These are phyloP conservation scores for Sporothrix schenckii DNA, from an alignment of 2,329 filamentous ascomycete genomes.

Conservation along the genomic window DNA sequence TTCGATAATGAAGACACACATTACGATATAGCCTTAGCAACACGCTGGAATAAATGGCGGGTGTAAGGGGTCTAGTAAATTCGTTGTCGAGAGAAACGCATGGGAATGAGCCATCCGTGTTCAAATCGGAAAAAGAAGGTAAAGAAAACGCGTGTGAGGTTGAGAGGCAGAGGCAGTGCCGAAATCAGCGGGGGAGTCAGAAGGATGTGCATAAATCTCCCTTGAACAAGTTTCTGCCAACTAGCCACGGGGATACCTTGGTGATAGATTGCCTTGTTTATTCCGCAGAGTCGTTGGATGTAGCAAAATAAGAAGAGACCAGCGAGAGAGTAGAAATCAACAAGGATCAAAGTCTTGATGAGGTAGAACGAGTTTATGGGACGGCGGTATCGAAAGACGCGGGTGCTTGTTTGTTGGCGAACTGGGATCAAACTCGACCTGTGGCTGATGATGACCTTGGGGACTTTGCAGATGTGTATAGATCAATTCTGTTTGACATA, in stretches of 20 bases:
- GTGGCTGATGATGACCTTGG: neutral
- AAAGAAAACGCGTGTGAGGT: neutral
- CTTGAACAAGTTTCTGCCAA: neutral
- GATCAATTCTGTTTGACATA: neutral
- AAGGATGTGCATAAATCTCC: neutral
- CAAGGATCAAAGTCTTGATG: neutral
- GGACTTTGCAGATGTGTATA: neutral
- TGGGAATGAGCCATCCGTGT: neutral
- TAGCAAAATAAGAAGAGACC: slow-evolving; percentile 23
- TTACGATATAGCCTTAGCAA: too few relatives aligned
- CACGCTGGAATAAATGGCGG: too few relatives aligned
- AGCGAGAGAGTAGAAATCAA: slow-evolving; percentile 12
- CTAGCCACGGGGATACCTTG: neutral
- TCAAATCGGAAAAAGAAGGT: neutral
- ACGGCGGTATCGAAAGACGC: neutral
- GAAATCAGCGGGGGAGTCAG: too few relatives aligned
- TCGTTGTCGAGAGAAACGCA: too few relatives aligned
- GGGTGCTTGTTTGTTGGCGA: neutral
- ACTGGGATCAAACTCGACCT: neutral
- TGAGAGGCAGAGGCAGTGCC: neutral
- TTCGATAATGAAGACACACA: neutral
- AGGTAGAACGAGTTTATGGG: neutral
- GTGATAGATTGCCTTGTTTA: neutral
- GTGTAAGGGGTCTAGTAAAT: too few relatives aligned
- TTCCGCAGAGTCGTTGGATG: neutral